phyloP scores from a whole-genome alignment of 257 asterid genomes.

The Solanum gandarillasii region DNA sequence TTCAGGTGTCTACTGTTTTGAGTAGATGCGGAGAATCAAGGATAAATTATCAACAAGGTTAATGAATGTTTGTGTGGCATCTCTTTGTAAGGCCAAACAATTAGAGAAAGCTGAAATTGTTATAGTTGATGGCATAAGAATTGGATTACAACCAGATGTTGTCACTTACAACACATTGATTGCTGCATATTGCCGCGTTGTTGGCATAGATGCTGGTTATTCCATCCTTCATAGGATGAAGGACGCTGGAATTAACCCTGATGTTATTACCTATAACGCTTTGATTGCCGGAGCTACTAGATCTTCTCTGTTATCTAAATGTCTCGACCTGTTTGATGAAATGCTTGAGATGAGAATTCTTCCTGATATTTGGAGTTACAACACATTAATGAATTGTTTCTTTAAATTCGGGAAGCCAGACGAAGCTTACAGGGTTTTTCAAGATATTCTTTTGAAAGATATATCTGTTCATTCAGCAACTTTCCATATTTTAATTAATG shows the following conservation, averaged over 20 bases:
- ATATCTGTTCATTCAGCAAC: neutral
- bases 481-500: neutral
- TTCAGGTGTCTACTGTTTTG: neutral
- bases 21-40: neutral
- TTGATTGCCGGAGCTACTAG: neutral
- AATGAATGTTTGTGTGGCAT: neutral
- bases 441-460: neutral
- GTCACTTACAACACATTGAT: conserved; percentile 1
- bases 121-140: neutral
- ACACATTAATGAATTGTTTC: neutral
- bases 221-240: neutral
- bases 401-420: neutral
- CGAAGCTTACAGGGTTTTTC: neutral
- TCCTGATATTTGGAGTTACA: conserved; percentile 1
- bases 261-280: neutral
- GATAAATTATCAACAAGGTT: neutral
- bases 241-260: neutral
- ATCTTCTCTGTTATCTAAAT: neutral
- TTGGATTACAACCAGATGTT: neutral
- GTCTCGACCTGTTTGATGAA: neutral
- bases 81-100: neutral
- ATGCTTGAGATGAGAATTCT: neutral
- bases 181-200: conserved; percentile 1
- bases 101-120: neutral
- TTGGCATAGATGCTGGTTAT: neutral